Conservation (phyloP, 352 stramenopile species). For the Phytophthora sp. region DNA sequence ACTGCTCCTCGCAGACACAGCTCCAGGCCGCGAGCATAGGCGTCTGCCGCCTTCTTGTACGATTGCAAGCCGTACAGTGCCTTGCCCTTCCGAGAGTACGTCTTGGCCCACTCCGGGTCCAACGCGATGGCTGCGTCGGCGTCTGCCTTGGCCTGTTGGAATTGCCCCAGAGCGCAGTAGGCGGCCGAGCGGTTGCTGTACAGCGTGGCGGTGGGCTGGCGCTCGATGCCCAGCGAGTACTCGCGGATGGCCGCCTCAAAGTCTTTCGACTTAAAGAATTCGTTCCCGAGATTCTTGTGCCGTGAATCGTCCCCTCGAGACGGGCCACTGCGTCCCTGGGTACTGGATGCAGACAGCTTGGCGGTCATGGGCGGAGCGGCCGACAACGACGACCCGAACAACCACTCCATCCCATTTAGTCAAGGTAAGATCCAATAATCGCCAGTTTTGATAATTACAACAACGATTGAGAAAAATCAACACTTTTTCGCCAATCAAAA, state of each 20-base stretch:
- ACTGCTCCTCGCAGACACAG: slow-evolving; percentile 71
- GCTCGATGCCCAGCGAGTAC: slow-evolving; percentile 68
- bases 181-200: slow-evolving; percentile 84
- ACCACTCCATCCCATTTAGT: slow-evolving; percentile 88
- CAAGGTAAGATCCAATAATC: too few species aligned
- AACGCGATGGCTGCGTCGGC: slow-evolving; percentile 66
- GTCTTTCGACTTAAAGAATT: slow-evolving; percentile 63
- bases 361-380: slow-evolving; percentile 31
- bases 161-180: slow-evolving; percentile 66
- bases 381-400: slow-evolving; percentile 45
- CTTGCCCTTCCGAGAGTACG: slow-evolving; percentile 82
- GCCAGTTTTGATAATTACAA: too few species aligned
- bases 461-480: too few species aligned
- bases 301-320: slow-evolving; percentile 65
- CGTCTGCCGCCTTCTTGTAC: slow-evolving; percentile 75
- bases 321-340: slow-evolving; percentile 69
- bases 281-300: slow-evolving; percentile 75
- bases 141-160: slow-evolving; percentile 55
- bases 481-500: too few species aligned
- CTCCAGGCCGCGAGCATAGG: slow-evolving; percentile 75
- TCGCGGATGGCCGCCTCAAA: slow-evolving; percentile 60
- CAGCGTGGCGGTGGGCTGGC: slow-evolving; percentile 64
- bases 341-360: slow-evolving; percentile 60
- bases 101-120: slow-evolving; percentile 75
- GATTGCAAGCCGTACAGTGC: slow-evolving; percentile 69